Percentiles rank a stretch among this genome's conserved stretches.
phyloP scores from a whole-genome alignment of 352 stramenopile genomes.

The Aphanomyces euteiches region DNA sequence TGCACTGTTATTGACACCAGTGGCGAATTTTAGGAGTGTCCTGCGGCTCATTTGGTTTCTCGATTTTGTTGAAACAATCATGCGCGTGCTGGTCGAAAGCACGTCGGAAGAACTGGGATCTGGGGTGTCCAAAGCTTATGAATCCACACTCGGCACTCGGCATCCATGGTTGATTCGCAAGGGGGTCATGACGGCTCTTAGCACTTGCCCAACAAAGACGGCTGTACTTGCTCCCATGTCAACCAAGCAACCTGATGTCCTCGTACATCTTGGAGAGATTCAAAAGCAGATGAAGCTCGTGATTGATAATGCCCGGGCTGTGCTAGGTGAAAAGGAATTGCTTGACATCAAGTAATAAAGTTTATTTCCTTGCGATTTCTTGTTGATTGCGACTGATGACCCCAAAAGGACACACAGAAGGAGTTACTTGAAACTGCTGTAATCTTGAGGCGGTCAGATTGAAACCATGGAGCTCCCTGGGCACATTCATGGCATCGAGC shows the following conservation, averaged over 20 bases:
- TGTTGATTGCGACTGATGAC: too few relatives aligned
- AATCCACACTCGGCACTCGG: constrained; percentile 73
- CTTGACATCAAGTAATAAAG: constrained; percentile 5
- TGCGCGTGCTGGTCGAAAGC: constrained; percentile 63
- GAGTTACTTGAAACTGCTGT: too few relatives aligned
- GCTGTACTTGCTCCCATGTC: constrained; percentile 54
- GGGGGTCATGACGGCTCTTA: constrained; percentile 67
- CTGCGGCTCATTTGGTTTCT: constrained; percentile 78
- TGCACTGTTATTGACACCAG: neutral
- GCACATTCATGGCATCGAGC: neutral
- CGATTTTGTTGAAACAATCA: constrained; percentile 75
- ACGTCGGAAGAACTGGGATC: constrained; percentile 59
- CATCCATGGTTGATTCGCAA: constrained; percentile 84
- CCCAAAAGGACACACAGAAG: too few relatives aligned
- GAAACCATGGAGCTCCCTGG: neutral
- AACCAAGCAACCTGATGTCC: constrained; percentile 37
- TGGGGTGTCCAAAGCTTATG: constrained; percentile 71
- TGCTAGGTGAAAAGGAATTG: neutral
- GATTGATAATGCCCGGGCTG: constrained; percentile 28
- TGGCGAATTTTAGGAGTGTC: constrained; percentile 52
- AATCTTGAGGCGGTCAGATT: too few relatives aligned
- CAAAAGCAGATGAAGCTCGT: constrained; percentile 51
- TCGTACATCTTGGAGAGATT: constrained; percentile 41
- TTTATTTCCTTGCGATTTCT: neutral
- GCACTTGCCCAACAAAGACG: constrained; percentile 55